Evolutionary conservation across 2,329 filamentous ascomycete species (phyloP).

Genomic region (Aquanectria penicillioides): DNA sequence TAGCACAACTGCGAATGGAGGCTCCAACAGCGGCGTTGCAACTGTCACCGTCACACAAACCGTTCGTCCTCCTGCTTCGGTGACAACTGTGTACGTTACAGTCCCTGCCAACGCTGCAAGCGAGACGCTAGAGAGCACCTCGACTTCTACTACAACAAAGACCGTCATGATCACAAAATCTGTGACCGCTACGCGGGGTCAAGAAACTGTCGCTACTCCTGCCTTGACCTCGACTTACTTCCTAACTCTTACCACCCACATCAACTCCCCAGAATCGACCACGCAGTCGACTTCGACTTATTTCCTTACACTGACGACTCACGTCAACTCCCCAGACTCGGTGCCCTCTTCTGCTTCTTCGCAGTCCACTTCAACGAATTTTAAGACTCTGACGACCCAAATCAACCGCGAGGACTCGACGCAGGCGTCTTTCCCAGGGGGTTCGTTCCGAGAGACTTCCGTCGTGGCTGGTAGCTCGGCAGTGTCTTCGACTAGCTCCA

Average conservation of each 20-base stretch:
- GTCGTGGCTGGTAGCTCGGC: slow-evolving; percentile 13
- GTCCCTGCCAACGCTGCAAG: slow-evolving; percentile 42
- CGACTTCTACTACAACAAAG: slow-evolving; percentile 36
- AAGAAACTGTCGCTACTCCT: background rate
- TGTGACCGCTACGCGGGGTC: background rate
- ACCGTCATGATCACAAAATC: slow-evolving; percentile 32
- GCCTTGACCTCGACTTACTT: slow-evolving; percentile 7
- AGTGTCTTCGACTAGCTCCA: slow-evolving; percentile 15
- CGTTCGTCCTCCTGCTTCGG: slow-evolving; percentile 50
- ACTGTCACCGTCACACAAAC: slow-evolving; percentile 51
- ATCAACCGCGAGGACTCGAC: slow-evolving; percentile 1
- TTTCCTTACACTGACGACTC: slow-evolving; percentile 31
- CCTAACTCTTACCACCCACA: slow-evolving; percentile 9
- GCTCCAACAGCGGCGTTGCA: slow-evolving; percentile 26
- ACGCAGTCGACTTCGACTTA: slow-evolving; percentile 30
- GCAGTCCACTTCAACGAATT: slow-evolving; percentile 29
- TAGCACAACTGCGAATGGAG: slow-evolving; percentile 27
- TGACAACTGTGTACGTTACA: slow-evolving; percentile 50
- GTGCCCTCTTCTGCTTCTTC: too few species aligned
- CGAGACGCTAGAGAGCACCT: slow-evolving; percentile 27
- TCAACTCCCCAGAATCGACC: slow-evolving; percentile 5
- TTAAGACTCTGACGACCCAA: slow-evolving; percentile 32
- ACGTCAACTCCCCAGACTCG: slow-evolving; percentile 14
- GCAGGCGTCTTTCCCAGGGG: slow-evolving; percentile 29
- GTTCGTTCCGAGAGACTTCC: slow-evolving; percentile 36